phyloP scores from a whole-genome alignment of 306 rosid species.

The Inga laurina region DNA sequence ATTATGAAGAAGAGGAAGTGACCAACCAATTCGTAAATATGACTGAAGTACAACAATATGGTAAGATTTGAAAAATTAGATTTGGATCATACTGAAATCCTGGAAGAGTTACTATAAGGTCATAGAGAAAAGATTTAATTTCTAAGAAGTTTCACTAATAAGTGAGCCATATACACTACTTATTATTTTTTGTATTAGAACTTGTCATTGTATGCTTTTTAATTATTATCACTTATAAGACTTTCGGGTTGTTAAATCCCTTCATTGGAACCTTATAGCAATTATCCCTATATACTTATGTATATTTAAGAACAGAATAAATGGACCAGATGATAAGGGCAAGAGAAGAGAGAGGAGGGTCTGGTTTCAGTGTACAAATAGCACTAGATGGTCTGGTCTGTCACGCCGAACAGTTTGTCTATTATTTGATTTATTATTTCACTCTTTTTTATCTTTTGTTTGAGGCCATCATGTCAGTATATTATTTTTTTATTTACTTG shows the following conservation, averaged over 20 bases:
- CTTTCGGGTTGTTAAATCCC: too few relatives aligned
- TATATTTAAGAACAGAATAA: slow-evolving; percentile 8
- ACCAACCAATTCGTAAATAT: too few relatives aligned
- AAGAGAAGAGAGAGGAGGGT: slow-evolving; percentile 16
- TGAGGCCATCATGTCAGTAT: neutral
- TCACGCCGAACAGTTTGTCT: slow-evolving; percentile 61
- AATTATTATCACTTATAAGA: too few relatives aligned
- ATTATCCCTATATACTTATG: neutral
- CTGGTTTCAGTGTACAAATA: slow-evolving; percentile 27
- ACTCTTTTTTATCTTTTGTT: slow-evolving; percentile 3
- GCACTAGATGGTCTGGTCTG: slow-evolving; percentile 49
- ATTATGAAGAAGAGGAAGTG: neutral
- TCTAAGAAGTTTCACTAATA: too few relatives aligned
- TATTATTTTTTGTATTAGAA: accelerated
- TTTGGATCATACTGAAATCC: slow-evolving; percentile 1
- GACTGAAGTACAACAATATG: neutral
- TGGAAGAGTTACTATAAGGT: too few relatives aligned
- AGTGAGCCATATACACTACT: too few relatives aligned
- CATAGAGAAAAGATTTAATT: too few relatives aligned
- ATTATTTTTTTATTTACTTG: slow-evolving; percentile 42
- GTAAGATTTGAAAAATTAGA: slow-evolving; percentile 33
- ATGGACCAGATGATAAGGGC: neutral
- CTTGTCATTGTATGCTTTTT: too few relatives aligned
- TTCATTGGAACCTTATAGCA: too few relatives aligned
- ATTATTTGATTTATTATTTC: neutral